Conservation (phyloP, 192 early-diverging fungal species). For the Physocladia obscura region DNA sequence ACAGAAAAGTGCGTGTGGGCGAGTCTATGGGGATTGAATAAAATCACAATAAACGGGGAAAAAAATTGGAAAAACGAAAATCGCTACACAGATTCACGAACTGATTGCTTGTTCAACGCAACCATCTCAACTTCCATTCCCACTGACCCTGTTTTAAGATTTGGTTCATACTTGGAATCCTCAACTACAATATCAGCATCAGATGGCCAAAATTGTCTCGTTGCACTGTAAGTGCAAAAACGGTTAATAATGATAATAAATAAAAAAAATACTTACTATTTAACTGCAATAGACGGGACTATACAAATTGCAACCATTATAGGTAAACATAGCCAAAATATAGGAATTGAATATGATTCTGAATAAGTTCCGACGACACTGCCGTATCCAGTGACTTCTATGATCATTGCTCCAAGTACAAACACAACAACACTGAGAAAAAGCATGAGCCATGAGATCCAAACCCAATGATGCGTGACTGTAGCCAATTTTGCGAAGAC, state of each 20-base stretch:
- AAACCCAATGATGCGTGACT: slow-evolving; percentile 41
- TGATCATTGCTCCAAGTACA: slow-evolving; percentile 33
- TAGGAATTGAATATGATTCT: slow-evolving; percentile 32
- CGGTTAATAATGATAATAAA: neutral
- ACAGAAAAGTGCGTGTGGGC: too few species aligned
- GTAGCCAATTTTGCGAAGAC: slow-evolving; percentile 39
- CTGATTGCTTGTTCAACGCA: neutral
- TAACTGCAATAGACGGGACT: slow-evolving; percentile 24
- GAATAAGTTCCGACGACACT: slow-evolving; percentile 33
- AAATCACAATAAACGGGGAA: too few species aligned
- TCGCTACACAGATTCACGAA: neutral
- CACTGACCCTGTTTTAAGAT: neutral
- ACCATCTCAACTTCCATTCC: slow-evolving; percentile 11
- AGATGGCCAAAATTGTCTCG: slow-evolving; percentile 17
- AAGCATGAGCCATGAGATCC: slow-evolving; percentile 28
- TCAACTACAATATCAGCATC: slow-evolving; percentile 39
- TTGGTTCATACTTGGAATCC: neutral
- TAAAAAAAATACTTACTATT: slow-evolving; percentile 31
- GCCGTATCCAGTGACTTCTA: slow-evolving; percentile 33
- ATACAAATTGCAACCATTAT: slow-evolving; percentile 27
- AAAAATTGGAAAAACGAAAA: too few species aligned
- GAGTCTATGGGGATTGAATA: too few species aligned
- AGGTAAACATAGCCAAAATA: slow-evolving; percentile 35
- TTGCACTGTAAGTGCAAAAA: slow-evolving; percentile 26
- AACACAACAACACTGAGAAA: slow-evolving; percentile 27